Evolutionary conservation across 768 basidiomycete species (phyloP), one percentile per base, ranked within the genome.

Genomic region (Boletus pseudo-olivaceus): DNA sequence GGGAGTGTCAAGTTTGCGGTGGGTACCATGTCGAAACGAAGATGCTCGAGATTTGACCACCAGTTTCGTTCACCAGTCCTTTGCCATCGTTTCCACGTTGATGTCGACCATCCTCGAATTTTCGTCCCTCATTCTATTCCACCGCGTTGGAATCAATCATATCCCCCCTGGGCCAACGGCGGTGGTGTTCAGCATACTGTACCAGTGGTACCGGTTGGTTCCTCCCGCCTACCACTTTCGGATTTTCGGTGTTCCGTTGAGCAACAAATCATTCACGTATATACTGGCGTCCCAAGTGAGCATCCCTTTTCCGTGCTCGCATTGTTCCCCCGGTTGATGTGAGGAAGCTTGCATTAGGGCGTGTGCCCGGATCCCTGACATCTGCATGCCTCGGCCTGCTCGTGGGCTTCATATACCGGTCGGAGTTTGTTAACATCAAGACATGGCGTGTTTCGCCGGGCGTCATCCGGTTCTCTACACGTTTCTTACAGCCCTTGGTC

Each of bases 1-100:
- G 94, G 95, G 11, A 85, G 85, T 51, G 71, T 88, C 53, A 97
- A 97, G 70, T 97, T 82, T 72, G 91, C 90, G 30, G 92, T 93
- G 59, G 70, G 84, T 69, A 12, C 32, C 44, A 43, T n/a, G 27
- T 49, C 53, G 20, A 50, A 26, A 33, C 12, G 20, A 38, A 11
- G n/a, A 29, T 40, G 11, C 19, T 27, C 39, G 20, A 14, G 15
- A 45, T 32, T 53, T 53, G 47, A 57, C 52, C 48, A n/a, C 54
- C 59, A 35, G n/a, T 26, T 44, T 48, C 33, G 49, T 41, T 45
- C 30, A 40, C 20, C 61, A 94, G 92, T 93, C 92, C 3, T 94
- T 90, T 66, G 72, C 80, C n/a, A 69, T 88, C 29, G 78, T 92
- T 27, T 84, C 88, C 6, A 73, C 79, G 2, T 54, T 90, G 41